Percentiles rank a stretch among this genome's conserved stretches.
Evolutionary conservation across 1,284 basidiomycete genomes (phyloP).

Genomic region (Austroboletus niveus): DNA sequence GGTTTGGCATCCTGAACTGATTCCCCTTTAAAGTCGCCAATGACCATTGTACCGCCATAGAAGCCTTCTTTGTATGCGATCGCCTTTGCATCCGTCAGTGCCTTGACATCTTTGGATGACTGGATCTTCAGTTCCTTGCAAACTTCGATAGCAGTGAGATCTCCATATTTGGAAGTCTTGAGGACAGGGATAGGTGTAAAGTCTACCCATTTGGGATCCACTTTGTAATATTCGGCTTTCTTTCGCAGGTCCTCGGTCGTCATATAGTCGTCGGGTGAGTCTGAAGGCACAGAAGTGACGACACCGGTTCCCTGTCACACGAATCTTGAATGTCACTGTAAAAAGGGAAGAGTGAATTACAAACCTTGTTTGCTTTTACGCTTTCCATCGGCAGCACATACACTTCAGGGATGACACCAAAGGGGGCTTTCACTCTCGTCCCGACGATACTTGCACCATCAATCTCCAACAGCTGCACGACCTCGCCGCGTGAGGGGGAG

Average conservation of each 20-base stretch:
- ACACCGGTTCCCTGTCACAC: constrained; percentile 85
- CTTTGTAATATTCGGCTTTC: constrained; percentile 97
- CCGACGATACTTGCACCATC: constrained; percentile 84
- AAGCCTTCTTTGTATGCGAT: constrained; percentile 99
- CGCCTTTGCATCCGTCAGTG: constrained; percentile 96
- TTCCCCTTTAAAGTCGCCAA: constrained; percentile 87
- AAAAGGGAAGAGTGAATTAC: neutral
- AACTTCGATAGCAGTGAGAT: constrained; percentile 87
- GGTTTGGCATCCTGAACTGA: constrained; percentile 89
- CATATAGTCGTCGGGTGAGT: constrained; percentile 96
- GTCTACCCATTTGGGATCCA: constrained; percentile 87
- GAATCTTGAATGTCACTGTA: neutral
- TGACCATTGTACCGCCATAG: constrained; percentile 88
- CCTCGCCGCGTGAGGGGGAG: constrained; percentile 66
- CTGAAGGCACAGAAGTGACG: constrained; percentile 96
- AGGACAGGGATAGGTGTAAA: constrained; percentile 89
- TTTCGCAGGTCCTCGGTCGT: constrained; percentile 92
- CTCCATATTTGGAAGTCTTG: constrained; percentile 86
- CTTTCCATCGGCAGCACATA: constrained; percentile 99
- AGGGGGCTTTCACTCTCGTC: constrained; percentile 89
- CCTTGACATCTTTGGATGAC: constrained; percentile 92
- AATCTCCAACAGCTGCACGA: constrained; percentile 73
- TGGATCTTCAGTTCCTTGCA: constrained; percentile 93
- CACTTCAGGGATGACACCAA: constrained; percentile 81
- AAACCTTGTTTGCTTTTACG: constrained; percentile 87